Conservation (phyloP, 106 monocot genomes). For the Ottelia alismoides region DNA sequence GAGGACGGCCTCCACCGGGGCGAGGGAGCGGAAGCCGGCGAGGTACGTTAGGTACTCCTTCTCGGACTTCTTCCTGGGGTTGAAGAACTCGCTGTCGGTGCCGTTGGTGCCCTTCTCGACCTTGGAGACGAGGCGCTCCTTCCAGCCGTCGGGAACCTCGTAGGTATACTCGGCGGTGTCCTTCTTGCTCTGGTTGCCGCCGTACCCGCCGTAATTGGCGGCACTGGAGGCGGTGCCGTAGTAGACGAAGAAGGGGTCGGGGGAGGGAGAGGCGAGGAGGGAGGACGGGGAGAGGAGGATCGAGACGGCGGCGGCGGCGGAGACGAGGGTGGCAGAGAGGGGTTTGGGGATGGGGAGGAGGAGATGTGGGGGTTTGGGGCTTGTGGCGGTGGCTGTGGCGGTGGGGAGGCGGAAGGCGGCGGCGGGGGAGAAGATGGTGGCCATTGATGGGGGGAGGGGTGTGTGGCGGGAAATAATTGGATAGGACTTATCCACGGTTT, state of each 20-base stretch:
- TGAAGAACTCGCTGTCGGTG: slow-evolving; percentile 98
- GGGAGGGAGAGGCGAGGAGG: slow-evolving; percentile 11
- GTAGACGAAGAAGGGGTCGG: slow-evolving; percentile 42
- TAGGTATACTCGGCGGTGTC: slow-evolving; percentile 85
- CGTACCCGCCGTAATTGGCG: slow-evolving; percentile 96
- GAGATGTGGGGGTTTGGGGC: background rate
- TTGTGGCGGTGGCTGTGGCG: slow-evolving; percentile 1
- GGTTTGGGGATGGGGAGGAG: slow-evolving; percentile 3
- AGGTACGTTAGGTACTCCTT: slow-evolving; percentile 91
- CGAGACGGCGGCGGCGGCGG: slow-evolving; percentile 31
- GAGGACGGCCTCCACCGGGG: slow-evolving; percentile 67
- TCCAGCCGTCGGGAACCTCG: slow-evolving; percentile 82
- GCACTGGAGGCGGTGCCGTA: slow-evolving; percentile 97
- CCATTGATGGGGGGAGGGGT: slow-evolving; percentile 7
- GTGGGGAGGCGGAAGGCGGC: slow-evolving; percentile 9
- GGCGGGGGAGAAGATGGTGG: slow-evolving; percentile 21
- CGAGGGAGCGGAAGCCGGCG: slow-evolving; percentile 53
- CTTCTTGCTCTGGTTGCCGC: slow-evolving; percentile 85
- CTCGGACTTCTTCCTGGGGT: slow-evolving; percentile 74
- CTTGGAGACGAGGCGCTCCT: slow-evolving; percentile 88
- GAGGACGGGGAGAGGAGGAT: slow-evolving; percentile 15
- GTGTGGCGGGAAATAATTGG: too few species aligned
- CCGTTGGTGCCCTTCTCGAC: slow-evolving; percentile 98
- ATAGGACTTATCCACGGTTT: too few species aligned
- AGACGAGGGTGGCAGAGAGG: slow-evolving; percentile 15